These are phyloP conservation scores for Cystobasidium ongulense DNA, from an alignment of 768 basidiomycete genomes.

Conservation along the genomic window DNA sequence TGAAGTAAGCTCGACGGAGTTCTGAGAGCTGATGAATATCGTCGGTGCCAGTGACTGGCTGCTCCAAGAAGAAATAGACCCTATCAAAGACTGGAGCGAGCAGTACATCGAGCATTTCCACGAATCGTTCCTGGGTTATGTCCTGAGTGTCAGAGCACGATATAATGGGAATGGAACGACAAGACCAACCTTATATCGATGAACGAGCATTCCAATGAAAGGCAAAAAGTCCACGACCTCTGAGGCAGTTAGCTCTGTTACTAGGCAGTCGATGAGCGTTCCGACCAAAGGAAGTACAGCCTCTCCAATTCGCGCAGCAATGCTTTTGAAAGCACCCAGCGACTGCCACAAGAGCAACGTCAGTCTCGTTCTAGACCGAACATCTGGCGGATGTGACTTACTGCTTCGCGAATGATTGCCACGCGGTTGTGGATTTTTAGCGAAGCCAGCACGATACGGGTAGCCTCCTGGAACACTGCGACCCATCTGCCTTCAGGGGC, in stretches of 20 bases:
- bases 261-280: conserved; percentile 76
- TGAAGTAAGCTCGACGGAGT: conserved; percentile 81
- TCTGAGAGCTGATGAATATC: conserved; percentile 68
- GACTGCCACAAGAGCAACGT: conserved; percentile 52
- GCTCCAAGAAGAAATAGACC: conserved; percentile 67
- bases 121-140: conserved; percentile 62
- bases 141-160: background rate
- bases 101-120: conserved; percentile 78
- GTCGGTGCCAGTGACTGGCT: conserved; percentile 75
- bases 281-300: conserved; percentile 80
- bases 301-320: conserved; percentile 79
- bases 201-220: conserved; percentile 82
- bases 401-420: conserved; percentile 83
- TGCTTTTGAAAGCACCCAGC: conserved; percentile 83
- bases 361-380: background rate
- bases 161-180: background rate
- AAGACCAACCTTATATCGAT: conserved; percentile 69
- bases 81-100: conserved; percentile 77
- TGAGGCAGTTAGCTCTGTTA: conserved; percentile 80
- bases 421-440: conserved; percentile 79
- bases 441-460: conserved; percentile 75
- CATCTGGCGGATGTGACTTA: conserved; percentile 48
- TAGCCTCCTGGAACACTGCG: conserved; percentile 72
- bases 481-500: conserved; percentile 62
- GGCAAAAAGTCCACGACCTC: conserved; percentile 93